Evolutionary conservation across 2,329 filamentous ascomycete species (phyloP).

Genomic region (Akanthomyces uredinophilus): DNA sequence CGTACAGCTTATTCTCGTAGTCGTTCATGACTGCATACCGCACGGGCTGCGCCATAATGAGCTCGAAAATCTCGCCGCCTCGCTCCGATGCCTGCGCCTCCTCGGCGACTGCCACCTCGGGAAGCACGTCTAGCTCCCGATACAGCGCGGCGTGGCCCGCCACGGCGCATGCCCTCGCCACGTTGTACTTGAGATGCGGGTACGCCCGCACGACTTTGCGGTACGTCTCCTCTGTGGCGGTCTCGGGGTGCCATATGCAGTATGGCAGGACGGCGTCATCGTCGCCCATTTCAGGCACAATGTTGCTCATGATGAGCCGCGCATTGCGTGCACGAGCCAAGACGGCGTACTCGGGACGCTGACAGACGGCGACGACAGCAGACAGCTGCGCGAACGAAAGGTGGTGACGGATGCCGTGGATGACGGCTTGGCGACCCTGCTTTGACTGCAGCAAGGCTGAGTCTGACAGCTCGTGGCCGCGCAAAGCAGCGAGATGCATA

Average conservation of each 20-base stretch:
- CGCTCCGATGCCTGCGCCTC: slow-evolving; percentile 28
- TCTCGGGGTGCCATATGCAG: slow-evolving; percentile 36
- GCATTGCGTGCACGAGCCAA: slow-evolving; percentile 22
- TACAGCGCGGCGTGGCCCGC: slow-evolving; percentile 33
- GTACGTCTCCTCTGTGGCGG: slow-evolving; percentile 31
- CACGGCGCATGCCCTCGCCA: slow-evolving; percentile 35
- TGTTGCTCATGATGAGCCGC: slow-evolving; percentile 30
- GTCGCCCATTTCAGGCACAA: slow-evolving; percentile 22
- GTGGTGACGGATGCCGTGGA: not conserved
- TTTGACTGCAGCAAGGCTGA: too few relatives aligned
- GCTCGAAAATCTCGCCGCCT: slow-evolving; percentile 23
- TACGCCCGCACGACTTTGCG: slow-evolving; percentile 27
- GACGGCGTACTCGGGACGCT: not conserved
- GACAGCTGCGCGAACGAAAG: not conserved
- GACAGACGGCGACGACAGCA: not conserved
- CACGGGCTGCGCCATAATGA: slow-evolving; percentile 25
- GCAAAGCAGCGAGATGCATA: too few relatives aligned
- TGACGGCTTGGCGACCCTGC: not conserved
- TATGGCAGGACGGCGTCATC: slow-evolving; percentile 23
- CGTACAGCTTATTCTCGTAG: slow-evolving; percentile 24
- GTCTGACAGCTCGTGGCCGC: too few relatives aligned
- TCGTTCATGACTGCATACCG: slow-evolving; percentile 32
- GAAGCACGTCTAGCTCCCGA: slow-evolving; percentile 30
- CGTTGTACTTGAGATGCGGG: slow-evolving; percentile 32
- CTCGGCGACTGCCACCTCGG: slow-evolving; percentile 35